Evolutionary conservation across 306 rosid genomes (phyloP), one percentile per base, ranked within the genome.

Genomic region (Neltuma alba): DNA sequence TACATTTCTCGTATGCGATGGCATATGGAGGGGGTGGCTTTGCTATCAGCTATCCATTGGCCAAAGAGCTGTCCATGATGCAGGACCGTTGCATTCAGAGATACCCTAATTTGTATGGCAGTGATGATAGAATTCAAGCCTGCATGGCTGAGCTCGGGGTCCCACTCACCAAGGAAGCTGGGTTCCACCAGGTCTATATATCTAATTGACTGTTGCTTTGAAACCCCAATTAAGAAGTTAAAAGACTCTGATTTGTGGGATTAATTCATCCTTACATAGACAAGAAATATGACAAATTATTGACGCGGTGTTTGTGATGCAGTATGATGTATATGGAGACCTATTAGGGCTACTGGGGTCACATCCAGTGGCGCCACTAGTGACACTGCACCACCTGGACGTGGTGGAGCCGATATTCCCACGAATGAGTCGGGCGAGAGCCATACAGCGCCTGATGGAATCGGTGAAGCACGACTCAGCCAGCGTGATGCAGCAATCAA

Each of bases 1-100:
- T 93, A 12, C 85, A 83, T 64, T 91, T 93, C 79, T 93, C 98
- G 1, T 93, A 93, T 18, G 83, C 82, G 14, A 93, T 93, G 98
- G 98, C 98, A 5, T 93, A 80, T 30, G 98, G 98, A 1, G 95
- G 98, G 0, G 98, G 98, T 7, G 98, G 98, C 47, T 93, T 93
- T 36, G 98, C 98, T 3, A 87, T 93, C 58, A 93, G 98, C 65
- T 91, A 89, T 58, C 97, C 98, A 7, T 83, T 93, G 87, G 98
- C 98, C 0, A 70, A 28, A 73, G 95, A 91, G 81, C 76, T 93
- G 31, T 93, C 87, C 48, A 91, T 79, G 89, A 93, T 91, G 97
- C 98, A 93, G 64, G 98, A 93, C 63, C 84, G 79, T 40, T 93
- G 98, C 75, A 88, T 91, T 62, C 97, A 91, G 80, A 54, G 94